phyloP scores from a whole-genome alignment of 768 basidiomycete genomes.

The Leccinum imitatum region DNA sequence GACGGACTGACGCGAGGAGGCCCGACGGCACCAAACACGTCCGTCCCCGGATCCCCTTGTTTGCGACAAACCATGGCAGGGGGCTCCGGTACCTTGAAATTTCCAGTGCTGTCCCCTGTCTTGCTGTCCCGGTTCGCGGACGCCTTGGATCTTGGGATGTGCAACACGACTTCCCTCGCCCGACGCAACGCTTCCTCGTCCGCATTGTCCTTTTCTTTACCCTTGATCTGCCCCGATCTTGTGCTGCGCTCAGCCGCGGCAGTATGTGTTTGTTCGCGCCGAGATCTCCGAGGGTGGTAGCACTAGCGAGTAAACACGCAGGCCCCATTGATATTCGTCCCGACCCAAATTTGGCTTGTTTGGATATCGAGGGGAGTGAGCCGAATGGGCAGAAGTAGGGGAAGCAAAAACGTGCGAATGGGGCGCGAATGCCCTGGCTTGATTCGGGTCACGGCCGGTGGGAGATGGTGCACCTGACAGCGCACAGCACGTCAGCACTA shows the following conservation, averaged over 20 bases:
- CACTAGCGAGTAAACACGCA: conserved; percentile 19
- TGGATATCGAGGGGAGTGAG: too few relatives aligned
- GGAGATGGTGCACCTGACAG: too few relatives aligned
- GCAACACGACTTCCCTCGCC: conserved; percentile 40
- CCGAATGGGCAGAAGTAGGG: too few relatives aligned
- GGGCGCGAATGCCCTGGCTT: too few relatives aligned
- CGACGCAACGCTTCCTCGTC: conserved; percentile 34
- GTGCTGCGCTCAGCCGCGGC: conserved; percentile 7
- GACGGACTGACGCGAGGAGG: conserved; percentile 8
- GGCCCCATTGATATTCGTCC: conserved; percentile 29
- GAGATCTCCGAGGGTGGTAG: conserved; percentile 14
- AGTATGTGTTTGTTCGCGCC: conserved; percentile 26
- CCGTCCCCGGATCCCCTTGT: conserved; percentile 24
- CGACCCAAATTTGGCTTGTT: too few relatives aligned
- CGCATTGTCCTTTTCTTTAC: conserved; percentile 14
- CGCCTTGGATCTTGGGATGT: conserved; percentile 32
- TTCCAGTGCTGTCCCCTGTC: conserved; percentile 5
- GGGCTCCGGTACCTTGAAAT: conserved; percentile 50
- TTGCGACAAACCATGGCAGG: conserved; percentile 32
- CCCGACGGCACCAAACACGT: conserved; percentile 31
- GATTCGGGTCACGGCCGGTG: too few relatives aligned
- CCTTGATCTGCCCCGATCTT: conserved; percentile 11
- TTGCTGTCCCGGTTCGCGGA: conserved; percentile 7
- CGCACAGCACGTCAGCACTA: too few relatives aligned
- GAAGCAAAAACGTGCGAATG: too few relatives aligned